Conservation (phyloP, 2,329 filamentous ascomycete species). For the Coleophoma crateriformis region DNA sequence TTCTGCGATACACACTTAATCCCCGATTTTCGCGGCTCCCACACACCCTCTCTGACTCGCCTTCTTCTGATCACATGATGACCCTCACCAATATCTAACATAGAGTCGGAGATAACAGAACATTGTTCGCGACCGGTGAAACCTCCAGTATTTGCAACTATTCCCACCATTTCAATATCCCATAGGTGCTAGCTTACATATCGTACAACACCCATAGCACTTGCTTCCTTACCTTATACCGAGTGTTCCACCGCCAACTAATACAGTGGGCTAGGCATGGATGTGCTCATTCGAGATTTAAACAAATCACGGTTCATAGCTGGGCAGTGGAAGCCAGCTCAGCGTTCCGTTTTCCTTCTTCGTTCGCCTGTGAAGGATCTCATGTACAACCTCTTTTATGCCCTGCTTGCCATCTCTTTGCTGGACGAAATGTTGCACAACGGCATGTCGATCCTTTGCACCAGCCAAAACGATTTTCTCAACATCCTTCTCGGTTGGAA, state of each 20-base stretch:
- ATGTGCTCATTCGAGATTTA: no score
- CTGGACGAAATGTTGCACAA: constrained; percentile 57
- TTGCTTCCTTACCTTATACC: background rate
- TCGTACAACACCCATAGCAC: constrained; percentile 10
- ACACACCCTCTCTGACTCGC: background rate
- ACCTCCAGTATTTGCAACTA: constrained; percentile 1
- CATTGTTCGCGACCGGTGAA: constrained; percentile 14
- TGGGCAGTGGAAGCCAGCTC: constrained; percentile 13
- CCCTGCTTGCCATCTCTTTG: constrained; percentile 61
- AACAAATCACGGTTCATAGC: no score
- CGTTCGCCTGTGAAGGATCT: constrained; percentile 63
- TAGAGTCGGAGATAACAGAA: background rate
- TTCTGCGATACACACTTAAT: constrained; percentile 1
- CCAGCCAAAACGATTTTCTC: constrained; percentile 35
- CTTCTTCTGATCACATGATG: constrained; percentile 18
- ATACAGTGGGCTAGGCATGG: no score
- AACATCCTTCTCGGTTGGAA: constrained; percentile 68
- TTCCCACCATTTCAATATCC: background rate
- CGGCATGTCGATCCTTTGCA: constrained; percentile 43
- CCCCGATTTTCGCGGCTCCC: background rate
- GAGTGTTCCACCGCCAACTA: background rate
- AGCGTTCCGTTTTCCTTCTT: constrained; percentile 32
- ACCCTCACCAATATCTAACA: constrained; percentile 4
- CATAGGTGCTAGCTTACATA: constrained; percentile 3
- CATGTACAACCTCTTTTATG: constrained; percentile 60